Evolutionary conservation across 2,329 filamentous ascomycete species (phyloP).

Genomic region (Gaeumannomyces sp.): DNA sequence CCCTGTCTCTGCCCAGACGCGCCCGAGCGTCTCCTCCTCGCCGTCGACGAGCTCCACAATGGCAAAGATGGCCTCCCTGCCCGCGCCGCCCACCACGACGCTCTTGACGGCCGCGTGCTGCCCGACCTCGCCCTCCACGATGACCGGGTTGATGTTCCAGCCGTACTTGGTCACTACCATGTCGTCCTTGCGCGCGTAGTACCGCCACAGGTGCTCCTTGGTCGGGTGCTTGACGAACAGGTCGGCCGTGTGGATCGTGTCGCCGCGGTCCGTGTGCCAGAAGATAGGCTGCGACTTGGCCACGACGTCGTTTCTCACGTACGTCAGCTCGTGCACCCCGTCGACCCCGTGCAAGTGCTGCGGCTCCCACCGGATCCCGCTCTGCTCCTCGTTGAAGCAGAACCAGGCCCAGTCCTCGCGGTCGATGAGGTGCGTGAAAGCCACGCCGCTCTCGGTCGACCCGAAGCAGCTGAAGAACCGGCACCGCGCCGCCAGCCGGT

Average conservation of each 20-base stretch:
- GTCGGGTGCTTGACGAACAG: constrained; percentile 8
- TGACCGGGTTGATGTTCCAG: constrained; percentile 9
- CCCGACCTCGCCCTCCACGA: constrained; percentile 2
- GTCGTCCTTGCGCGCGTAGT: constrained; percentile 8
- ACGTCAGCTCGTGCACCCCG: not conserved
- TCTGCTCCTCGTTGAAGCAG: constrained; percentile 9
- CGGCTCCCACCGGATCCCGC: constrained; percentile 7
- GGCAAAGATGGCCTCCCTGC: constrained; percentile 7
- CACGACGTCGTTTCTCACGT: constrained; percentile 6
- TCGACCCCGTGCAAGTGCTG: not conserved
- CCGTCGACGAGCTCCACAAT: constrained; percentile 6
- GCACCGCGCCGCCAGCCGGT: constrained; percentile 1
- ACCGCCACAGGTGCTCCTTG: constrained; percentile 9
- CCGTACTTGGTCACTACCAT: constrained; percentile 7
- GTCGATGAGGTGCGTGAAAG: constrained; percentile 5
- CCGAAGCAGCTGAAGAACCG: constrained; percentile 8
- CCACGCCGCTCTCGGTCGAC: constrained; percentile 7
- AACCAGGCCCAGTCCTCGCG: constrained; percentile 7
- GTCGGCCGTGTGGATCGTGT: constrained; percentile 6
- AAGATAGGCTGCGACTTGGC: constrained; percentile 9
- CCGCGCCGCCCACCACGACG: constrained; percentile 3
- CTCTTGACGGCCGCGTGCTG: constrained; percentile 3
- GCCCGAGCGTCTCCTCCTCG: not conserved
- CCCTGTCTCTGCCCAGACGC: not conserved
- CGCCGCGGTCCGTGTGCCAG: constrained; percentile 7